Conservation (phyloP, 108 stramenopile genomes). For the Chaetoceros tenuissimus region DNA sequence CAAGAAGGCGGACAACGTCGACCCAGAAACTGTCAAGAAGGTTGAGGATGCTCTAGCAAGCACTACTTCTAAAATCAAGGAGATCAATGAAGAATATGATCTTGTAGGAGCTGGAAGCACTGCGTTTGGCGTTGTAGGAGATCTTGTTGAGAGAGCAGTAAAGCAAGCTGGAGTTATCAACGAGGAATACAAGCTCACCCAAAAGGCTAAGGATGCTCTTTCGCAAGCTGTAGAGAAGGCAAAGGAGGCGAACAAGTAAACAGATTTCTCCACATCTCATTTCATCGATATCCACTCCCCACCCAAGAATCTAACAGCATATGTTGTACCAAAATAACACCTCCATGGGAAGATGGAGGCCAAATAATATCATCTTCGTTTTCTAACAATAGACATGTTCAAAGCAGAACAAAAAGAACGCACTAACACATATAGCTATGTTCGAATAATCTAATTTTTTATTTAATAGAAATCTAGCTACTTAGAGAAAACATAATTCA, state of each 20-base stretch:
- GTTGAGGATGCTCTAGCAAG: conserved; percentile 67
- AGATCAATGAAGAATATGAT: conserved; percentile 88
- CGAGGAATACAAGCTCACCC: conserved; percentile 74
- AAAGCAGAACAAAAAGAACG: too few relatives aligned
- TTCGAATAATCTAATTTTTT: too few relatives aligned
- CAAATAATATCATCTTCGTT: too few relatives aligned
- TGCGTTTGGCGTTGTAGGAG: conserved; percentile 77
- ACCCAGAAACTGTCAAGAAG: conserved; percentile 66
- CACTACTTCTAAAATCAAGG: conserved; percentile 66
- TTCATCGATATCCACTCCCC: too few relatives aligned
- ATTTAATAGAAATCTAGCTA: too few relatives aligned
- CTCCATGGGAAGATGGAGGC: too few relatives aligned
- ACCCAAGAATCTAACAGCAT: too few relatives aligned
- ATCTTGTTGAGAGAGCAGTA: conserved; percentile 81
- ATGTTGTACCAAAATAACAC: too few relatives aligned
- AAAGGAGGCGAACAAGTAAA: conserved; percentile 23
- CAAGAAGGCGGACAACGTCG: conserved; percentile 51
- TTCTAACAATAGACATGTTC: too few relatives aligned
- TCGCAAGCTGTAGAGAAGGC: conserved; percentile 71
- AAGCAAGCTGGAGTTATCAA: conserved; percentile 77
- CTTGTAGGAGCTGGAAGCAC: conserved; percentile 76
- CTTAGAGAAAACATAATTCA: too few relatives aligned
- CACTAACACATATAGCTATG: too few relatives aligned
- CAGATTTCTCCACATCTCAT: too few relatives aligned
- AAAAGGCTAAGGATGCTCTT: conserved; percentile 64